Percentiles rank a stretch among this genome's conserved stretches.
These are phyloP conservation scores for Crithidia fasciculata DNA, from an alignment of 208 protist genomes.

Conservation along the genomic window DNA sequence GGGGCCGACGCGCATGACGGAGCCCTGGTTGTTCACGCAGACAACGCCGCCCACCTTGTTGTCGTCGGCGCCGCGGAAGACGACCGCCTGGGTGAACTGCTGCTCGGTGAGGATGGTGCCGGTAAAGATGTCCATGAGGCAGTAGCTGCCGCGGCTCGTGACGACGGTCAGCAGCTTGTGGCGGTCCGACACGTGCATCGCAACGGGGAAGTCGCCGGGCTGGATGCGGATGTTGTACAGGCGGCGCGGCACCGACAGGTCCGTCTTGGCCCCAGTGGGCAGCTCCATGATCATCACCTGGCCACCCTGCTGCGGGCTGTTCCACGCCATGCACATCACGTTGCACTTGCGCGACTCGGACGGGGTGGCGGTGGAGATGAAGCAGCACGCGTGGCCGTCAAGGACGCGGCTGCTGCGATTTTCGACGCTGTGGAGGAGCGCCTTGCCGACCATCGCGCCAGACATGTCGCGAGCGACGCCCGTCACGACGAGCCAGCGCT, in stretches of 20 bases:
- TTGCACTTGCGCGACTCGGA: conserved; percentile 82
- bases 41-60: conserved; percentile 93
- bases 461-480: conserved; percentile 89
- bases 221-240: conserved; percentile 66
- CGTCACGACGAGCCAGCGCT: conserved; percentile 97
- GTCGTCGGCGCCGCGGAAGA: conserved; percentile 96
- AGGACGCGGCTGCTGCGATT: conserved; percentile 94
- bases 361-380: conserved; percentile 87
- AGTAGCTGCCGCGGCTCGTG: conserved; percentile 95
- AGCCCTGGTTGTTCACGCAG: conserved; percentile 96
- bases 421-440: conserved; percentile 98
- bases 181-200: conserved; percentile 95
- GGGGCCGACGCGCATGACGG: conserved; percentile 93
- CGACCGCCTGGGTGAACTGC: conserved; percentile 94
- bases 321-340: conserved; percentile 96
- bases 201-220: conserved; percentile 98
- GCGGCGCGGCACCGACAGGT: conserved; percentile 68
- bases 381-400: conserved; percentile 97
- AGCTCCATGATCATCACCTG: conserved; percentile 94
- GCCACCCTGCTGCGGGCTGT: conserved; percentile 80
- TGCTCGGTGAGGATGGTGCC: conserved; percentile 95
- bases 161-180: conserved; percentile 97
- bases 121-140: conserved; percentile 97
- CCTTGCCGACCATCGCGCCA: conserved; percentile 92
- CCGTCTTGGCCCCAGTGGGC: conserved; percentile 76